phyloP scores from a whole-genome alignment of 2,329 filamentous ascomycete genomes.

The Clonostachys chloroleuca region DNA sequence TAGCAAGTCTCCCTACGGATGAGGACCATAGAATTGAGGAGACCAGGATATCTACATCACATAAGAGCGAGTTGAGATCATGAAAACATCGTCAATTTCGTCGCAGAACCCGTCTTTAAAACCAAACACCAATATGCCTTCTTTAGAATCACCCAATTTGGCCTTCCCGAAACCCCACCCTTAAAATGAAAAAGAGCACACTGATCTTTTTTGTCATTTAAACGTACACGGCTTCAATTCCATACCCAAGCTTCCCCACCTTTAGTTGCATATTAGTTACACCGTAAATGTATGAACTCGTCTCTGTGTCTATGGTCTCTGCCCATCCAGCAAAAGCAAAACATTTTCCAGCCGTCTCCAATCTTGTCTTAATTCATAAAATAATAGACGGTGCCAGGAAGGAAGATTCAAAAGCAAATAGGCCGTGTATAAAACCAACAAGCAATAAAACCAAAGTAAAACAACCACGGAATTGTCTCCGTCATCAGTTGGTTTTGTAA shows the following conservation, averaged over 20 bases:
- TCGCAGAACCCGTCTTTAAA: conserved; percentile 1
- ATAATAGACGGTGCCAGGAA: too few relatives aligned
- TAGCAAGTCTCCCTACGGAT: too few relatives aligned
- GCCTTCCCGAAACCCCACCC: too few relatives aligned
- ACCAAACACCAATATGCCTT: background rate
- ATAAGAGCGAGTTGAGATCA: background rate
- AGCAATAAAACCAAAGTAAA: conserved; percentile 1
- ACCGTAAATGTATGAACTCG: conserved; percentile 20
- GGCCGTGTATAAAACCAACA: too few relatives aligned
- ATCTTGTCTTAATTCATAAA: background rate
- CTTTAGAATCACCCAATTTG: background rate
- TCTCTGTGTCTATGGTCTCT: conserved; percentile 29
- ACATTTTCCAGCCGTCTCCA: conserved; percentile 1
- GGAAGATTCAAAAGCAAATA: too few relatives aligned
- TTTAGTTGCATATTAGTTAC: conserved; percentile 30
- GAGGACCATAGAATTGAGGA: too few relatives aligned
- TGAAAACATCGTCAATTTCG: conserved; percentile 1
- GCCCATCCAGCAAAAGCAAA: conserved; percentile 20
- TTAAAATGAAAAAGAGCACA: too few relatives aligned
- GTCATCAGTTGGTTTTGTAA: background rate
- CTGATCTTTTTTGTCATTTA: too few relatives aligned
- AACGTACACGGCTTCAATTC: background rate
- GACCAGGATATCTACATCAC: too few relatives aligned
- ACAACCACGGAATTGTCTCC: background rate
- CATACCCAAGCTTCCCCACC: conserved; percentile 10